These are phyloP conservation scores for Pontederia crassipes DNA, from an alignment of 176 grass and related monocot genomes.

Conservation along the genomic window DNA sequence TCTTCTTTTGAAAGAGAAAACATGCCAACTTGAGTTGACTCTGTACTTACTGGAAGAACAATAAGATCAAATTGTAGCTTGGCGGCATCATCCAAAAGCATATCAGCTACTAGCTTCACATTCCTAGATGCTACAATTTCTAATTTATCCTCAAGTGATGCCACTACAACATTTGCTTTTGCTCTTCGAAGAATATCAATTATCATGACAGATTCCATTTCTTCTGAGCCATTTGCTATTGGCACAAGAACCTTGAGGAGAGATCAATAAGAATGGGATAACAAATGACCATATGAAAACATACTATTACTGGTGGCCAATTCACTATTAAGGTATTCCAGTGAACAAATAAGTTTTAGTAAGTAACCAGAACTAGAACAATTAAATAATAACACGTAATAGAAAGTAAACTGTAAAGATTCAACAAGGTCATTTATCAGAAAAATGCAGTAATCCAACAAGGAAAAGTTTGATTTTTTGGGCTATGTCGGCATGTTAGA, in stretches of 20 bases:
- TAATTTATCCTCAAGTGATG: constrained; percentile 69
- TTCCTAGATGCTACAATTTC: constrained; percentile 71
- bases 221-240: constrained; percentile 89
- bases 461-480: too few species aligned
- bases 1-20: too few species aligned
- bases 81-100: constrained; percentile 57
- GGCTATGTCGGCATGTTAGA: too few species aligned
- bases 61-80: constrained; percentile 83
- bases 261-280: background rate
- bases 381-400: too few species aligned
- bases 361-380: too few species aligned
- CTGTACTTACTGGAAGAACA: constrained; percentile 60
- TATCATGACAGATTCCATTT: constrained; percentile 79
- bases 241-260: constrained; percentile 73
- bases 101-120: constrained; percentile 76
- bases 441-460: too few species aligned
- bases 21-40: background rate
- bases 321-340: too few species aligned
- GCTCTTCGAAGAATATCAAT: constrained; percentile 79
- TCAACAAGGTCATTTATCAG: too few species aligned
- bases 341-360: too few species aligned
- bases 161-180: constrained; percentile 64
- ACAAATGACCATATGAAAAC: background rate
- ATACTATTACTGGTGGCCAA: too few species aligned
- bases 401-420: too few species aligned